A percentile compares a stretch with the other conserved stretches of the same genome.
Conservation (phyloP, 129 eudicot species). For the Tanacetum coccineum region DNA sequence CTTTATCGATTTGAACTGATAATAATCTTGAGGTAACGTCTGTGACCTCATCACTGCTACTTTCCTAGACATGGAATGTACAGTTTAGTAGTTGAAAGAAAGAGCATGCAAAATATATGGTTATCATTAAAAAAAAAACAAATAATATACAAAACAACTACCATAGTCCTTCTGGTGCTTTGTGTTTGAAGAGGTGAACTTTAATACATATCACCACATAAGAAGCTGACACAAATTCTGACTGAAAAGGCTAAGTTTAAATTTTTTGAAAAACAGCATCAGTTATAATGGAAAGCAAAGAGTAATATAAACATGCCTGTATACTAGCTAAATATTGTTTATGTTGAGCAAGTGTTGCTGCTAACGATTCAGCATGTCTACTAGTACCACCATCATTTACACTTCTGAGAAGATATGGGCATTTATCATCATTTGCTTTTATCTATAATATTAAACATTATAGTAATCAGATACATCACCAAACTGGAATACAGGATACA, state of each 20-base stretch:
- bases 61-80: slow-evolving; percentile 48
- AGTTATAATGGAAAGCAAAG: slow-evolving; percentile 7
- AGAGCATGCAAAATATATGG: slow-evolving; percentile 7
- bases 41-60: slow-evolving; percentile 56
- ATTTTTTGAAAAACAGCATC: background rate
- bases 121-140: background rate
- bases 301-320: slow-evolving; percentile 51
- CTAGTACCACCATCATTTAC: slow-evolving; percentile 67
- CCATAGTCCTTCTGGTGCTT: slow-evolving; percentile 75
- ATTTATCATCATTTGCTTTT: slow-evolving; percentile 96
- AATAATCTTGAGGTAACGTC: slow-evolving; percentile 72
- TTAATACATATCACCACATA: background rate
- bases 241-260: slow-evolving; percentile 1
- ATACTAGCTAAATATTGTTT: slow-evolving; percentile 93
- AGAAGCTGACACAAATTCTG: background rate
- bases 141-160: slow-evolving; percentile 22
- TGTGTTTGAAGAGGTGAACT: slow-evolving; percentile 74
- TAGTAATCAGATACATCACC: background rate
- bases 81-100: slow-evolving; percentile 11
- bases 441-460: slow-evolving; percentile 41
- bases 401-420: slow-evolving; percentile 88
- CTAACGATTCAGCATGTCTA: slow-evolving; percentile 93
- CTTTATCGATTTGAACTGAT: slow-evolving; percentile 67
- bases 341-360: slow-evolving; percentile 93
- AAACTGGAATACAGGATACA: background rate